These are phyloP conservation scores for Suhomyces xylopsoci DNA, from an alignment of 805 yeast genomes.

Conservation along the genomic window DNA sequence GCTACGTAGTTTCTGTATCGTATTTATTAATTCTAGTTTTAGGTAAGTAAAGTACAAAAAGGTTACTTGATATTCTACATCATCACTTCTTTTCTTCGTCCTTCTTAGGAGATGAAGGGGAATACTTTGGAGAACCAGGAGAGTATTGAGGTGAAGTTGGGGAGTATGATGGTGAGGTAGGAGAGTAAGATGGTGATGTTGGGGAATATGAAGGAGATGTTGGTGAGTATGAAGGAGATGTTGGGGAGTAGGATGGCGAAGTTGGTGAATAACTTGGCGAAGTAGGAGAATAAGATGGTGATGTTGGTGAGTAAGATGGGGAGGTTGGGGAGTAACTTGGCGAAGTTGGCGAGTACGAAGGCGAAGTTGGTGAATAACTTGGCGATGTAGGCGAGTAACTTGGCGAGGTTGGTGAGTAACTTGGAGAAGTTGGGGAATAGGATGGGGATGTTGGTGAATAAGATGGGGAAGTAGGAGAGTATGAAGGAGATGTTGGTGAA, in stretches of 20 bases:
- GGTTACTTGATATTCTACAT: neutral
- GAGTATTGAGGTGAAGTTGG: constrained; percentile 49
- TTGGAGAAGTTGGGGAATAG: constrained; percentile 63
- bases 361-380: constrained; percentile 25
- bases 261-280: constrained; percentile 27
- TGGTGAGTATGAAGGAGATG: constrained; percentile 24
- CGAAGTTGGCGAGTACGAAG: constrained; percentile 26
- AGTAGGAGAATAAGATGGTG: constrained; percentile 25
- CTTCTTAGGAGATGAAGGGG: constrained; percentile 41
- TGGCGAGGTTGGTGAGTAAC: constrained; percentile 72
- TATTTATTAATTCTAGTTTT: neutral
- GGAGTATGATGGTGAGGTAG: constrained; percentile 49
- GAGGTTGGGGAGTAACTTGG: constrained; percentile 27
- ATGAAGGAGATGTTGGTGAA: constrained; percentile 74
- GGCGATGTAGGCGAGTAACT: constrained; percentile 56
- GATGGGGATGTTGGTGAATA: constrained; percentile 75
- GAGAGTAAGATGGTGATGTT: constrained; percentile 50
- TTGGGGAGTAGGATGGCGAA: constrained; percentile 22
- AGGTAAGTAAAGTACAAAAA: neutral
- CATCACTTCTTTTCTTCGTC: constrained; percentile 16
- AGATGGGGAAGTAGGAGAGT: constrained; percentile 73
- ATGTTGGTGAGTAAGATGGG: constrained; percentile 25
- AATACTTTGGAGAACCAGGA: constrained; percentile 46
- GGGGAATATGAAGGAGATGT: constrained; percentile 26
- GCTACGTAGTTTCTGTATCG: neutral